These are phyloP conservation scores for Globisporangium spinosum DNA, from an alignment of 352 stramenopile genomes.

Conservation along the genomic window DNA sequence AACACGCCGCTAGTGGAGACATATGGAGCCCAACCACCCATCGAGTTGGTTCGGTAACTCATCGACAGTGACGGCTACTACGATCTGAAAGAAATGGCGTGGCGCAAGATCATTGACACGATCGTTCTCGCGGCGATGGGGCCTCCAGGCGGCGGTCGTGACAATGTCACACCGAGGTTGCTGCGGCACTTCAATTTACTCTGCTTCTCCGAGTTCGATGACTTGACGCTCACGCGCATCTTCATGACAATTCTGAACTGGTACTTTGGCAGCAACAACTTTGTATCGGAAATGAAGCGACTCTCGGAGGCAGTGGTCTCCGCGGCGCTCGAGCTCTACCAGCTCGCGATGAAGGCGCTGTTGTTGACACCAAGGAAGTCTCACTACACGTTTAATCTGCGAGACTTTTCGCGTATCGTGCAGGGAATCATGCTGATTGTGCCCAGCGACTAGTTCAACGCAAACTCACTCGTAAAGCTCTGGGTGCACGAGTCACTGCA, in stretches of 20 bases:
- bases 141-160: conserved; percentile 87
- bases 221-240: conserved; percentile 89
- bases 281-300: conserved; percentile 67
- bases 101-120: conserved; percentile 89
- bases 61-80: conserved; percentile 91
- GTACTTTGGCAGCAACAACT: conserved; percentile 73
- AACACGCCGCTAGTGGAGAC: conserved; percentile 95
- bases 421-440: conserved; percentile 92
- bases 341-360: conserved; percentile 75
- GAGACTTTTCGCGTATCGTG: conserved; percentile 92
- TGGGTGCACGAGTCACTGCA: conserved; percentile 93
- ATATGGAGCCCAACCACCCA: conserved; percentile 91
- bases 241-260: conserved; percentile 90
- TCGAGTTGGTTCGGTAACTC: conserved; percentile 90
- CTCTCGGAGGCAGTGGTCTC: conserved; percentile 78
- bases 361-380: conserved; percentile 93
- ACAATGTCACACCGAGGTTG: conserved; percentile 88
- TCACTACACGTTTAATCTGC: conserved; percentile 96
- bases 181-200: conserved; percentile 92
- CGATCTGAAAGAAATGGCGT: conserved; percentile 92
- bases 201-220: conserved; percentile 93
- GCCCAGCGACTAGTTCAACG: conserved; percentile 76
- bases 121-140: conserved; percentile 91
- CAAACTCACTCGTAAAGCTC: conserved; percentile 84
- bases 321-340: conserved; percentile 91